A percentile compares a stretch with the other conserved stretches of the same genome.
Evolutionary conservation across 148 eudicot genomes (phyloP).

Genomic region (Polygonum aviculare): DNA sequence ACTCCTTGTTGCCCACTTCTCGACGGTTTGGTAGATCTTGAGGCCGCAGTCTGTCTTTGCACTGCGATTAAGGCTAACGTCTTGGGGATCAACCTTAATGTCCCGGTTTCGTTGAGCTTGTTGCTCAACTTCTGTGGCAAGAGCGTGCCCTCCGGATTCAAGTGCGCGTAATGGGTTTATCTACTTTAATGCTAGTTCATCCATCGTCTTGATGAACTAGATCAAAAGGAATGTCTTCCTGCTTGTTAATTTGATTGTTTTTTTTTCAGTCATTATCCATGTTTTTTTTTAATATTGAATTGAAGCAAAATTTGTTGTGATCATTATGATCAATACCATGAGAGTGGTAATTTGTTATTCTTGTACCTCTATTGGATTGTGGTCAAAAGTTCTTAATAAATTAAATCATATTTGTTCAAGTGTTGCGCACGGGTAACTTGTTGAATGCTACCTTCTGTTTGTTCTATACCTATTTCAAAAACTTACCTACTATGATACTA

Average conservation of each 20-base stretch:
- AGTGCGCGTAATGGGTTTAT: slow-evolving; percentile 15
- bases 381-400: too few species aligned
- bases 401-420: too few species aligned
- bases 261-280: not conserved
- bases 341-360: too few species aligned
- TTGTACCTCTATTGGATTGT: too few species aligned
- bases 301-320: too few species aligned
- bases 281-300: too few species aligned
- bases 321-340: too few species aligned
- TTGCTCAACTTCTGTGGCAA: slow-evolving; percentile 33
- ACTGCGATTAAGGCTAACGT: slow-evolving; percentile 21
- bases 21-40: slow-evolving; percentile 35
- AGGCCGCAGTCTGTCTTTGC: slow-evolving; percentile 42
- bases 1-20: slow-evolving; percentile 36
- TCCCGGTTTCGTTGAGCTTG: slow-evolving; percentile 35
- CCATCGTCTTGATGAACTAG: not conserved
- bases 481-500: too few species aligned
- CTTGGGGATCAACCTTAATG: slow-evolving; percentile 34
- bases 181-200: not conserved
- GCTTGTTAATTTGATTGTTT: not conserved
- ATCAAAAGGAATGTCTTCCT: not conserved
- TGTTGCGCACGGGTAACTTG: too few species aligned
- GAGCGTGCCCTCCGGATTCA: slow-evolving; percentile 30
- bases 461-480: too few species aligned
- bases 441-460: too few species aligned